phyloP scores from a whole-genome alignment of 306 rosid species.

The Gillenia trifoliata region DNA sequence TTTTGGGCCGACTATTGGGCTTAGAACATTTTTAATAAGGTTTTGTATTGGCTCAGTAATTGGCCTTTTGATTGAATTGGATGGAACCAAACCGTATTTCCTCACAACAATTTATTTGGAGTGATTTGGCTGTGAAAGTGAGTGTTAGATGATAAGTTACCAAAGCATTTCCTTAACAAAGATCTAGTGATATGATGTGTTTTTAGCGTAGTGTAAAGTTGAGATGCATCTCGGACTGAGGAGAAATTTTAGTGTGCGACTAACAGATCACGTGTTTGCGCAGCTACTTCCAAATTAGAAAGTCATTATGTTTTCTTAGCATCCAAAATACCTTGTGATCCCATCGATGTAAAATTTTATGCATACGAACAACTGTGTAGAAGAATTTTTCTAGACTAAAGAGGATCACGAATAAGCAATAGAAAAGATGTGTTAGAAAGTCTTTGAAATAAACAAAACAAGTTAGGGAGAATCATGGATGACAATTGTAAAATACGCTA shows the following conservation, averaged over 20 bases:
- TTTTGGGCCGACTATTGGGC: not conserved
- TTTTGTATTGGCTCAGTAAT: not conserved
- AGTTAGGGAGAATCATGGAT: too few relatives aligned
- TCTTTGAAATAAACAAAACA: too few relatives aligned
- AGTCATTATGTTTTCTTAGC: not conserved
- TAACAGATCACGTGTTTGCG: not conserved
- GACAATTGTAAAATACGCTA: too few relatives aligned
- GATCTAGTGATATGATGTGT: not conserved
- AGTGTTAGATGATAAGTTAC: not conserved
- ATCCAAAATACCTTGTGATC: not conserved
- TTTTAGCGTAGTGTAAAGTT: not conserved
- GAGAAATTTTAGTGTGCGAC: too few relatives aligned
- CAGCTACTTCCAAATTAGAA: not conserved
- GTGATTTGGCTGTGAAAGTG: not conserved
- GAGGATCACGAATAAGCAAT: too few relatives aligned
- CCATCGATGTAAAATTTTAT: not conserved
- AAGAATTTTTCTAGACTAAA: too few relatives aligned
- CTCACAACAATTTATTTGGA: not conserved
- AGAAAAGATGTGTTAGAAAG: too few relatives aligned
- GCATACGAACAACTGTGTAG: not conserved
- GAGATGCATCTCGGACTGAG: not conserved
- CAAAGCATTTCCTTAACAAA: not conserved
- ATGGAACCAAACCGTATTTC: not conserved
- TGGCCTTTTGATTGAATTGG: not conserved
- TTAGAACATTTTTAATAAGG: not conserved